These are phyloP conservation scores for Phallus indusiatus DNA, from an alignment of 768 basidiomycete species.

Conservation along the genomic window DNA sequence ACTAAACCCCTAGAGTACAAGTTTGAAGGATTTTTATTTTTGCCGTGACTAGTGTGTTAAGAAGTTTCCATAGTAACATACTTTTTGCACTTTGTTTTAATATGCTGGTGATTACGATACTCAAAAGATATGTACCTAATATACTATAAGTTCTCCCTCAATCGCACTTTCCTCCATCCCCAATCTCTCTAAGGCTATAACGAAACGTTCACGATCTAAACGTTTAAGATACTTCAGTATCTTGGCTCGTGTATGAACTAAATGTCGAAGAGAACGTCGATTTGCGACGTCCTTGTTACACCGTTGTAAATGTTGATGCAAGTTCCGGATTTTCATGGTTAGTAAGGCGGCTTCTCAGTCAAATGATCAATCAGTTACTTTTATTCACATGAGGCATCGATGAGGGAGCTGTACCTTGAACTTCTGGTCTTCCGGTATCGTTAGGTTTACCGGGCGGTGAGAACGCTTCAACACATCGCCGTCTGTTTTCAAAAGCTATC, in stretches of 20 bases:
- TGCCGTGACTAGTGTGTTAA: too few species aligned
- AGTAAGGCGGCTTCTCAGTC: conserved; percentile 62
- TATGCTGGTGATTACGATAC: too few species aligned
- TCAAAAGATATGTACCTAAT: conserved; percentile 12
- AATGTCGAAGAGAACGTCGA: conserved; percentile 60
- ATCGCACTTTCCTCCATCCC: conserved; percentile 74
- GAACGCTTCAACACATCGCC: conserved; percentile 70
- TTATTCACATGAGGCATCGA: not conserved
- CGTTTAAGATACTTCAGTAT: conserved; percentile 71
- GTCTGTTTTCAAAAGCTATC: conserved; percentile 80
- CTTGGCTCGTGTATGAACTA: conserved; percentile 79
- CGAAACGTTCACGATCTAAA: conserved; percentile 60
- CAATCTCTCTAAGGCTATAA: conserved; percentile 56
- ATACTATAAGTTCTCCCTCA: conserved; percentile 83
- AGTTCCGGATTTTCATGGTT: conserved; percentile 75
- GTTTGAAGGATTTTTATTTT: too few species aligned
- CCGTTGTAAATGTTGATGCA: conserved; percentile 63
- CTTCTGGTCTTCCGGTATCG: conserved; percentile 78
- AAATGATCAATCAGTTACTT: not conserved
- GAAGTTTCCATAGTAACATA: too few species aligned
- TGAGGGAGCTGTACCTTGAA: conserved; percentile 62
- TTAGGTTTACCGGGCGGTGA: conserved; percentile 56
- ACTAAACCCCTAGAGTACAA: too few species aligned
- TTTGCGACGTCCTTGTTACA: conserved; percentile 72
- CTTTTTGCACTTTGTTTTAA: too few species aligned